Evolutionary conservation across 768 basidiomycete genomes (phyloP).

Genomic region (Ramaria sp.): DNA sequence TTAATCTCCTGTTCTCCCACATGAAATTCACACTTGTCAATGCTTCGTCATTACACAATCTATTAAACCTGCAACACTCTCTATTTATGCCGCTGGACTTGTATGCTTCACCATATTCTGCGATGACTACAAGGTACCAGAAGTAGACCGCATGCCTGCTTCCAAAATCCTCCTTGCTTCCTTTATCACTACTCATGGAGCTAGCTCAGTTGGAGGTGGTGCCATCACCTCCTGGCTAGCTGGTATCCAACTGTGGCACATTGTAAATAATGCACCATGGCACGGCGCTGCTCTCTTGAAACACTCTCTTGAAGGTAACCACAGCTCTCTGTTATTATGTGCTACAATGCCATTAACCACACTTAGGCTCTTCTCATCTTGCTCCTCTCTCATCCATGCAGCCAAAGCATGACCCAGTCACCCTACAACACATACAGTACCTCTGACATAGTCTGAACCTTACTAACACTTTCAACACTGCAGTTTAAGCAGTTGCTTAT

Average conservation of each 20-base stretch:
- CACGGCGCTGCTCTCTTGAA: conserved; percentile 17
- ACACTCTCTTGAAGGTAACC: conserved; percentile 1
- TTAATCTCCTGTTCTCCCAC: neutral
- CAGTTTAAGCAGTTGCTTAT: conserved; percentile 25
- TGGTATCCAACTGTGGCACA: conserved; percentile 28
- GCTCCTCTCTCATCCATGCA: conserved; percentile 12
- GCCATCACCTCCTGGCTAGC: conserved; percentile 26
- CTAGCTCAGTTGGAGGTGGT: too few species aligned
- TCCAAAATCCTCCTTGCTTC: conserved; percentile 18
- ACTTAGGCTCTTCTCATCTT: conserved; percentile 5
- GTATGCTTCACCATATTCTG: conserved; percentile 28
- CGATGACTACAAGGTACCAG: conserved; percentile 22
- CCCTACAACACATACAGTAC: conserved; percentile 21
- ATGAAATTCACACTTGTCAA: neutral
- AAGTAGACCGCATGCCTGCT: conserved; percentile 22
- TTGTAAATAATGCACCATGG: conserved; percentile 26
- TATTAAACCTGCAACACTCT: neutral
- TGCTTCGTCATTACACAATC: neutral
- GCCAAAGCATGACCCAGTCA: conserved; percentile 23
- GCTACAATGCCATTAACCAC: neutral
- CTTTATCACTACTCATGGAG: conserved; percentile 21
- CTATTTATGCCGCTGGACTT: conserved; percentile 22
- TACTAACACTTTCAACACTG: conserved; percentile 20
- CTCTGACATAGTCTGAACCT: conserved; percentile 19
- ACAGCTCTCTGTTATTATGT: too few species aligned